phyloP scores from a whole-genome alignment of 2,329 filamentous ascomycete genomes.

The Diaporthe velutina region DNA sequence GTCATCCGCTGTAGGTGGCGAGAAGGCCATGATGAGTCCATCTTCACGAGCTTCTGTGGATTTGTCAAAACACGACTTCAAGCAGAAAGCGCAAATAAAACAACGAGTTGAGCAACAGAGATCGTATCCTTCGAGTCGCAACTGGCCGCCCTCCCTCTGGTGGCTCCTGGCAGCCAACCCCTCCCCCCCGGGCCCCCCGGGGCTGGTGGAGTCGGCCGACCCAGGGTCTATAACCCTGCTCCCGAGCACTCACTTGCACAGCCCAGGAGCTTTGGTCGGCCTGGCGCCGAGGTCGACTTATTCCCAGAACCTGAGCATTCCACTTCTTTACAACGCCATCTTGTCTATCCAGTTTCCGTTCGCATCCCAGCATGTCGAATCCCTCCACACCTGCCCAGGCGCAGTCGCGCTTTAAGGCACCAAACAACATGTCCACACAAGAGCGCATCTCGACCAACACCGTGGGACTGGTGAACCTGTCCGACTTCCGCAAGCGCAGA shows the following conservation, averaged over 20 bases:
- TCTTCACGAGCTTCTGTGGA: slow-evolving; percentile 91
- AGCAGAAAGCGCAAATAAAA: slow-evolving; percentile 31
- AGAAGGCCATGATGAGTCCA: slow-evolving; percentile 77
- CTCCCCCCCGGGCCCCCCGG: background rate
- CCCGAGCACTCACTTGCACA: background rate
- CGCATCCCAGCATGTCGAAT: slow-evolving; percentile 54
- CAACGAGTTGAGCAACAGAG: background rate
- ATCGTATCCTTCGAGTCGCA: background rate
- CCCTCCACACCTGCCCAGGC: slow-evolving; percentile 41
- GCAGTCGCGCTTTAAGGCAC: slow-evolving; percentile 75
- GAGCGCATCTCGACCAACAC: slow-evolving; percentile 88
- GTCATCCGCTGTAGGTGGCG: slow-evolving; percentile 75
- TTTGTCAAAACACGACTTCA: slow-evolving; percentile 74
- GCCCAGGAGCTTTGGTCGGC: background rate
- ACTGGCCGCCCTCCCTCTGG: background rate
- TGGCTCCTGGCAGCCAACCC: background rate
- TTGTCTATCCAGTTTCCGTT: background rate
- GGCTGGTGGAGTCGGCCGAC: background rate
- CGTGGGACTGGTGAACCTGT: slow-evolving; percentile 90
- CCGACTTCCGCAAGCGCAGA: slow-evolving; percentile 95
- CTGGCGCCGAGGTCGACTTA: background rate
- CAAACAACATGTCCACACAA: slow-evolving; percentile 80
- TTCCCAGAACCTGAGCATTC: background rate
- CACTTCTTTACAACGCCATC: background rate
- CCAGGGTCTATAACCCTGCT: background rate